A percentile compares a stretch with the other conserved stretches of the same genome.
Evolutionary conservation across 2,329 filamentous ascomycete species (phyloP).

Genomic region (Calonectria hawksworthii): DNA sequence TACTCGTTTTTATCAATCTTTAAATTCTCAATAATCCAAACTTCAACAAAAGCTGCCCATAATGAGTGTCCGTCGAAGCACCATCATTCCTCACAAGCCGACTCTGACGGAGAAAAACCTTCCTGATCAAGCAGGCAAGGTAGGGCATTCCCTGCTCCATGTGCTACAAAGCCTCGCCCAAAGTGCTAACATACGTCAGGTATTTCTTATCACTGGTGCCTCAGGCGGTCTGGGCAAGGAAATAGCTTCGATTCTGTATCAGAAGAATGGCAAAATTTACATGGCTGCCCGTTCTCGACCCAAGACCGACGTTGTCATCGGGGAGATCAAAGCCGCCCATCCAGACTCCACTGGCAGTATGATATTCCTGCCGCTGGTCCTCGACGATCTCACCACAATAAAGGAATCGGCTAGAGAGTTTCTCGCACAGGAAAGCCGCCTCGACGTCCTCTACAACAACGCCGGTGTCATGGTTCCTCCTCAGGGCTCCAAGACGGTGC

Average conservation of each 20-base stretch:
- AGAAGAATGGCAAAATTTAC: background rate
- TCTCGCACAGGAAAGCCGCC: conserved; percentile 37
- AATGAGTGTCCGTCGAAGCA: background rate
- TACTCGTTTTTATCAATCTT: background rate
- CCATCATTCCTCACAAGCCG: background rate
- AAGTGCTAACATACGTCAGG: background rate
- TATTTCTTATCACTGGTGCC: background rate
- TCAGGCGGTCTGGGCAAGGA: background rate
- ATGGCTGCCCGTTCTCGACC: background rate
- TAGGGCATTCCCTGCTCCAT: background rate
- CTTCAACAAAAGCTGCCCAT: background rate
- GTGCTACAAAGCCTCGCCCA: background rate
- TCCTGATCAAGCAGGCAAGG: background rate
- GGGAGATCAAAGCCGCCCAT: conserved; percentile 52
- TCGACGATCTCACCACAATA: conserved; percentile 50
- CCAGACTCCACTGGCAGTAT: conserved; percentile 52
- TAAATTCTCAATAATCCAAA: background rate
- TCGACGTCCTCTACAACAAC: conserved; percentile 58
- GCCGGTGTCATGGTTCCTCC: conserved; percentile 57
- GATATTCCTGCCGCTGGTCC: conserved; percentile 58
- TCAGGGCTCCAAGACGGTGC: conserved; percentile 51
- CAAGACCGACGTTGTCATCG: background rate
- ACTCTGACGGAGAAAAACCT: background rate
- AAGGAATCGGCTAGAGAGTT: conserved; percentile 45
- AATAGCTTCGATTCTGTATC: background rate